Base-by-base conservation (phyloP, 78 protist species). In the Dictyostelium firmibasis region DNA sequence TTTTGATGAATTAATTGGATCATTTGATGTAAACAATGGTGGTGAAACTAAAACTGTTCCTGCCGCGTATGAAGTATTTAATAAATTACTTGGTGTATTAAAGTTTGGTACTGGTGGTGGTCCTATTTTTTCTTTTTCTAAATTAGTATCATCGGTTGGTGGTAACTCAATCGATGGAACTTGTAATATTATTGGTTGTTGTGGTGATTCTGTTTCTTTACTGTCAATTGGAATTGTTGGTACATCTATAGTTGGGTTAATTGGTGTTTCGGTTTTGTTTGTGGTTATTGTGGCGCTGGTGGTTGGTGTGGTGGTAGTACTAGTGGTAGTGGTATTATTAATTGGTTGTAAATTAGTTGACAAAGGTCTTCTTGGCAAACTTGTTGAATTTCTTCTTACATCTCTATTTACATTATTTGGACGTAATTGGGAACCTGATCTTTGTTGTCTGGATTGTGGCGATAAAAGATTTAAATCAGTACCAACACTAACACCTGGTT, bases 41-140 rank as follows among this genome's bases (percentile, higher is more conserved):
- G 83, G 27, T 10, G 83, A n/a, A n/a, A 18, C 18, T n/a, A 77
- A 41, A 23, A 41, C 44, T 14, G 83, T 27, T 13, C 81, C 91
- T 23, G 83, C 47, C 20, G 35, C 83, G 27, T 25, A 75, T 64
- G 79, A 33, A 33, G 88, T 31, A 64, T 27, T 23, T 23, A 41
- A 8, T 69, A 83, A 25, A 16, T 50, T 33, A 31, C 44, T 38
- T 35, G 83, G 23, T 77, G 83, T 23, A 33, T 72, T 72, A 33
- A 72, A 72, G 20, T 72, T 72, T 72, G 79, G 79, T 10, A 33
- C 18, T 72, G 79, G 79, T 72, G 79, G 33, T 72, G 79, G 79
- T 72, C 79, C 79, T 11, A 33, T 33, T 36, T 33, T 20, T n/a
- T 33, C 41, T 20, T 47, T 25, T 36, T 38, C 47, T n/a, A 29